phyloP scores from a whole-genome alignment of 2,329 filamentous ascomycete species.

The Xylaria sp. region DNA sequence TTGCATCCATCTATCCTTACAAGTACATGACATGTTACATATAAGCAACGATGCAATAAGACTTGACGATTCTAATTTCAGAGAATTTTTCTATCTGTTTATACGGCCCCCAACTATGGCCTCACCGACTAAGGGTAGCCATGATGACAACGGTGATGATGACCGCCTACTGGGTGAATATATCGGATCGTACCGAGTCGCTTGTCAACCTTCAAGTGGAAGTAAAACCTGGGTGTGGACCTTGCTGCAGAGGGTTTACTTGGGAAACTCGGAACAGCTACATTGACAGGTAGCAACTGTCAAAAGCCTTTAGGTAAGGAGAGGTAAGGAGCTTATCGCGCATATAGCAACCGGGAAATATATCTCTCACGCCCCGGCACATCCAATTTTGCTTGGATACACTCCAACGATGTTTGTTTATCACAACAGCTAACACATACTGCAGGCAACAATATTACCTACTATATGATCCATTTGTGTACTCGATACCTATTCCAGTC shows the following conservation, averaged over 20 bases:
- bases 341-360: neutral
- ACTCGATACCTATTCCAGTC: too few relatives aligned
- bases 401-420: too few relatives aligned
- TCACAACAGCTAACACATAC: too few relatives aligned
- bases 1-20: neutral
- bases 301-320: too few relatives aligned
- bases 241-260: constrained; percentile 11
- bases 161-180: too few relatives aligned
- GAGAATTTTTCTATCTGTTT: neutral
- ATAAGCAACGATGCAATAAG: constrained; percentile 17
- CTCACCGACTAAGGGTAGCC: neutral
- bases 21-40: constrained; percentile 9
- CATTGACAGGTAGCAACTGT: too few relatives aligned
- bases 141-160: neutral
- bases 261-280: neutral
- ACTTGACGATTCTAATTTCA: constrained; percentile 1
- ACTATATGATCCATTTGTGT: too few relatives aligned
- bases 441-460: too few relatives aligned
- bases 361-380: neutral
- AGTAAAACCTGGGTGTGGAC: constrained; percentile 23
- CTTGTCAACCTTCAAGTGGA: constrained; percentile 18
- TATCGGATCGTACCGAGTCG: constrained; percentile 23
- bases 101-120: neutral
- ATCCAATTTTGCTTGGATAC: too few relatives aligned
- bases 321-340: too few relatives aligned